Percentiles rank a stretch among this genome's conserved stretches.
These are phyloP conservation scores for Cardamine resedifolia DNA, from an alignment of 345 rosid genomes.

Conservation along the genomic window DNA sequence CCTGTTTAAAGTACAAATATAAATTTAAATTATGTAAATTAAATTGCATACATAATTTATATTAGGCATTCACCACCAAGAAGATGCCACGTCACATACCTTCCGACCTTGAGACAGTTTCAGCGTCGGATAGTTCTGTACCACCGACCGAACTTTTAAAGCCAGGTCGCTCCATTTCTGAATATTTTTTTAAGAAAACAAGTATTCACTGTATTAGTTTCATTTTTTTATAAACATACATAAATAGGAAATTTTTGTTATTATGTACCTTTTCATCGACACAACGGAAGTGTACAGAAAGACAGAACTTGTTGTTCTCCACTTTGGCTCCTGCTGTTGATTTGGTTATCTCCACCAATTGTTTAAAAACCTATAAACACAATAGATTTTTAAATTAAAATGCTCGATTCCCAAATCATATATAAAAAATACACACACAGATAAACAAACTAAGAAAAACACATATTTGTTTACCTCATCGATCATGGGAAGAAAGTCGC, in stretches of 20 bases:
- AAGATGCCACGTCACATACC: slow-evolving; percentile 46
- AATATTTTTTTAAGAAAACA: background rate
- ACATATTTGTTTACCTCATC: slow-evolving; percentile 55
- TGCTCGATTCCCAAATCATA: background rate
- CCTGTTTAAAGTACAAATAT: slow-evolving; percentile 45
- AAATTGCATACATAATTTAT: background rate
- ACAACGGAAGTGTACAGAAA: slow-evolving; percentile 86
- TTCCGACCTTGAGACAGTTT: slow-evolving; percentile 77
- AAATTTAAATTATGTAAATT: background rate
- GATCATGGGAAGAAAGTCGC: slow-evolving; percentile 86
- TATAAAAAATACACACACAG: background rate
- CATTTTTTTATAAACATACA: background rate
- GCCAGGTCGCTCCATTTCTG: slow-evolving; percentile 88
- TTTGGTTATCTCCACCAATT: slow-evolving; percentile 65
- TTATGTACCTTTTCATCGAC: slow-evolving; percentile 59
- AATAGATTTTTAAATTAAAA: background rate
- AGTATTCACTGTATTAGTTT: background rate
- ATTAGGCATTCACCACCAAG: slow-evolving; percentile 3
- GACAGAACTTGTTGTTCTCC: slow-evolving; percentile 92
- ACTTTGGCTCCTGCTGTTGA: slow-evolving; percentile 75
- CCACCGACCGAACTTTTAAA: slow-evolving; percentile 60
- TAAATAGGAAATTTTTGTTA: background rate
- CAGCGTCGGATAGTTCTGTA: slow-evolving; percentile 66
- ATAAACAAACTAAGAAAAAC: background rate
- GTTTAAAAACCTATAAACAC: slow-evolving; percentile 52